Evolutionary conservation across 345 rosid species (phyloP).

Genomic region (Aethionema arabicum): DNA sequence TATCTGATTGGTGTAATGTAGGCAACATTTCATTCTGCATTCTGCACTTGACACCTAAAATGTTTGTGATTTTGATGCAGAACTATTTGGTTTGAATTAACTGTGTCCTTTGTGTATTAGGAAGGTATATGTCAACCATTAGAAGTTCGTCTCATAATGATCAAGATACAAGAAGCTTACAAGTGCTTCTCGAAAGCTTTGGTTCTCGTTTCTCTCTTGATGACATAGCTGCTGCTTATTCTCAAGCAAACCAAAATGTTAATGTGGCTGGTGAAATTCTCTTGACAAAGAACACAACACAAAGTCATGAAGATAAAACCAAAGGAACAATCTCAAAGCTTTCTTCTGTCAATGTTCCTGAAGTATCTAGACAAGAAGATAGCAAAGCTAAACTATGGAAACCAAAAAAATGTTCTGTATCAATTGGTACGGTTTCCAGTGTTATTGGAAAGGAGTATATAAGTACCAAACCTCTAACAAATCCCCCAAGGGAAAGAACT

Average conservation of each 20-base stretch:
- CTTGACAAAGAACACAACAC: constrained; percentile 29
- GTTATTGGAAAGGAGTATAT: constrained; percentile 47
- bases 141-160: constrained; percentile 32
- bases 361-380: constrained; percentile 24
- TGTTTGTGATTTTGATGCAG: not conserved
- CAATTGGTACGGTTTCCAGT: constrained; percentile 50
- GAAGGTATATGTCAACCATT: constrained; percentile 33
- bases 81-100: constrained; percentile 5
- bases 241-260: constrained; percentile 37
- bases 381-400: constrained; percentile 26
- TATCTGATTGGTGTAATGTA: constrained; percentile 19
- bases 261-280: constrained; percentile 48
- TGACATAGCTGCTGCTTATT: constrained; percentile 49
- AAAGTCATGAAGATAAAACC: constrained; percentile 14
- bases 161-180: constrained; percentile 38
- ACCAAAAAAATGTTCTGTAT: constrained; percentile 39
- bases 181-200: constrained; percentile 45
- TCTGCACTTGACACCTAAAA: not conserved
- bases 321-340: constrained; percentile 26
- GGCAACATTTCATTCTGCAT: constrained; percentile 11
- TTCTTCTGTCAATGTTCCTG: constrained; percentile 25
- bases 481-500: constrained; percentile 32
- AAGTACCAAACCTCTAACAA: constrained; percentile 33
- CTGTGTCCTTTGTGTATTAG: constrained; percentile 11
- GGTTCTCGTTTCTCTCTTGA: constrained; percentile 50